Evolutionary conservation across 495 filamentous ascomycete species (phyloP).

Genomic region (Hypoxylon fuscum): DNA sequence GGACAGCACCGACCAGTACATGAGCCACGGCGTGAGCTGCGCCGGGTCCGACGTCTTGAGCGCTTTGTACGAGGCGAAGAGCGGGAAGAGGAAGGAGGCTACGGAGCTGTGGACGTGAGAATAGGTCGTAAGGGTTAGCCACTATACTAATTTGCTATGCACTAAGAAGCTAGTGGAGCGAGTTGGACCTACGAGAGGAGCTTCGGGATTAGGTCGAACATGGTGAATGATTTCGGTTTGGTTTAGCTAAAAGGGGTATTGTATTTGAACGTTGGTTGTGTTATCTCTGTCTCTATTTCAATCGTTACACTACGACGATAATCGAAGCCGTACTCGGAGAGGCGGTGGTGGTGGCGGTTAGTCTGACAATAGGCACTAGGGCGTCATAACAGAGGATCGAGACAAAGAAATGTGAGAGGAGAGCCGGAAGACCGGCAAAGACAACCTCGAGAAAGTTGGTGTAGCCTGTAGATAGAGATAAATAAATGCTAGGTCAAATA

Average conservation of each 20-base stretch:
- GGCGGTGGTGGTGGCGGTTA: constrained; percentile 13
- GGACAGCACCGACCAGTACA: constrained; percentile 97
- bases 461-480: background rate
- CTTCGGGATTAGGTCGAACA: constrained; percentile 86
- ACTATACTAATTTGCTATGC: background rate
- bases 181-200: constrained; percentile 73
- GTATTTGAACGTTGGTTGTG: background rate
- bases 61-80: constrained; percentile 98
- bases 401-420: constrained; percentile 15
- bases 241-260: background rate
- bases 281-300: background rate
- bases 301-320: background rate
- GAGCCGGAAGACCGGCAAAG: constrained; percentile 23
- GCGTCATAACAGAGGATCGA: background rate
- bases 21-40: constrained; percentile 96
- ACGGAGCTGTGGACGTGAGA: constrained; percentile 71
- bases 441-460: no score
- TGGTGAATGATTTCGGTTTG: constrained; percentile 50
- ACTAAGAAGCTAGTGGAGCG: background rate
- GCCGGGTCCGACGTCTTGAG: constrained; percentile 91
- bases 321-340: background rate
- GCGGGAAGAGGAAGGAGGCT: constrained; percentile 90
- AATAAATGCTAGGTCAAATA: constrained; percentile 10
- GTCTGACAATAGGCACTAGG: background rate
- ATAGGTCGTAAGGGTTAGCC: constrained; percentile 14